These are phyloP conservation scores for Podospora comata DNA, from an alignment of 495 filamentous ascomycete genomes.

Conservation along the genomic window DNA sequence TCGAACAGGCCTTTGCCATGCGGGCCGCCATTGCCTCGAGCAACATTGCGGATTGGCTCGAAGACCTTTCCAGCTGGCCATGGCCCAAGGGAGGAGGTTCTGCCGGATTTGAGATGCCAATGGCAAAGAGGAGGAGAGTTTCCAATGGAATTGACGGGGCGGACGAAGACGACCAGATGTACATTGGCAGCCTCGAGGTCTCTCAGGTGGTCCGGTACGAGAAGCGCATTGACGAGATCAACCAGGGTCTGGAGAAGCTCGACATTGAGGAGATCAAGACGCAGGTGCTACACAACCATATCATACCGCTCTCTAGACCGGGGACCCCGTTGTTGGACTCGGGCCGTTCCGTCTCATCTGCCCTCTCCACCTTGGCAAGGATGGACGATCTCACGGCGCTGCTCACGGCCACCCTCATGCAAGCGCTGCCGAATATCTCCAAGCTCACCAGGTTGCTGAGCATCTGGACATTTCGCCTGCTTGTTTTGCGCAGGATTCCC, in stretches of 20 bases:
- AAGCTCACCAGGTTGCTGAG: constrained; percentile 64
- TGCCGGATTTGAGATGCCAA: constrained; percentile 54
- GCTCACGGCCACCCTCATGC: constrained; percentile 81
- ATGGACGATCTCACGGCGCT: constrained; percentile 86
- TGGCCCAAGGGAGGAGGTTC: constrained; percentile 62
- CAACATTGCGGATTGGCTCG: constrained; percentile 71
- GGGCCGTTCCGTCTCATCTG: constrained; percentile 37
- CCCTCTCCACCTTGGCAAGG: constrained; percentile 48
- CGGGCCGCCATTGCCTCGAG: constrained; percentile 70
- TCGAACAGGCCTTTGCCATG: constrained; percentile 68
- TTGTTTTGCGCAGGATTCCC: constrained; percentile 69
- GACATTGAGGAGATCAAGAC: constrained; percentile 87
- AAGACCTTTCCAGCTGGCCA: constrained; percentile 70
- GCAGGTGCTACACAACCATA: constrained; percentile 79
- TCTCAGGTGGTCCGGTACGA: constrained; percentile 64
- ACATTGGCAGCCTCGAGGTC: constrained; percentile 67
- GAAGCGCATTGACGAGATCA: constrained; percentile 71
- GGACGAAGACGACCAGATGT: constrained; percentile 35
- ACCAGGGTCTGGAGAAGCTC: constrained; percentile 70
- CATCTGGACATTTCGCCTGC: constrained; percentile 72
- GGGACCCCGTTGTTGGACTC: constrained; percentile 50
- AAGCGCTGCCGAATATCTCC: constrained; percentile 79
- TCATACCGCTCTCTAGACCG: constrained; percentile 52
- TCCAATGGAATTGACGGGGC: constrained; percentile 5
- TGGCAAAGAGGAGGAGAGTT: constrained; percentile 39